Evolutionary conservation across 1,284 basidiomycete genomes (phyloP), one percentile per base, ranked within the genome.

Genomic region (Tylopilus sp.): DNA sequence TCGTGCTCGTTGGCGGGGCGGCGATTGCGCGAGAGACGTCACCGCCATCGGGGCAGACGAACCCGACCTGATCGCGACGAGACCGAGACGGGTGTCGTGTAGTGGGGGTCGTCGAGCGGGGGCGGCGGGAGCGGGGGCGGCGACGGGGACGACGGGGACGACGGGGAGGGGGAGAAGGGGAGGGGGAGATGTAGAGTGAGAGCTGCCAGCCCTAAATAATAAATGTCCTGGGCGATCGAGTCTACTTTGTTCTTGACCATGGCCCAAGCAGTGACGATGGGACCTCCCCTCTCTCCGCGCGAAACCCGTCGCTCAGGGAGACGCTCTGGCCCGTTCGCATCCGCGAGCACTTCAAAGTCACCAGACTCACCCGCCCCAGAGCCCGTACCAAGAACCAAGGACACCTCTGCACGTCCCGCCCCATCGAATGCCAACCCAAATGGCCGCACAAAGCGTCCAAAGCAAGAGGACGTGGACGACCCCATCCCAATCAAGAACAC

Each of bases 261-360:
- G 78, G 74, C 77, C 38, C 79, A 77, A 58, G 65, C 75, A 44
- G 72, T 72, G 44, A 63, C 74, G 44, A 88, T 88, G 85, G 83
- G 83, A 50, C 84, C 85, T 21, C 83, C 83, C n/a, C 75, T 82
- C 46, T 85, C 84, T 53, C 85, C 83, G 24, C 75, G 83, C 61
- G 85, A 88, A 69, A 83, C 83, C 47, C 76, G 86, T 58, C 83
- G 86, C 57, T 88, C 86, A 57, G 82, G 82, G 35, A 74, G 85
- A 57, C 85, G 85, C 47, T 82, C 83, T 56, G 77, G 74, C 15
- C 82, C 80, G 51, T 82, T 83, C 12, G 77, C 81, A 31, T 82
- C 84, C 11, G 77, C 81, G 30, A 82, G 78, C 65, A 74, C 77
- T 53, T 83, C 83, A 41, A 85, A 86, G 68, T 88, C 87, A 34